These are phyloP conservation scores for Graphium sp. DNA, from an alignment of 2,329 filamentous ascomycete species.

Conservation along the genomic window DNA sequence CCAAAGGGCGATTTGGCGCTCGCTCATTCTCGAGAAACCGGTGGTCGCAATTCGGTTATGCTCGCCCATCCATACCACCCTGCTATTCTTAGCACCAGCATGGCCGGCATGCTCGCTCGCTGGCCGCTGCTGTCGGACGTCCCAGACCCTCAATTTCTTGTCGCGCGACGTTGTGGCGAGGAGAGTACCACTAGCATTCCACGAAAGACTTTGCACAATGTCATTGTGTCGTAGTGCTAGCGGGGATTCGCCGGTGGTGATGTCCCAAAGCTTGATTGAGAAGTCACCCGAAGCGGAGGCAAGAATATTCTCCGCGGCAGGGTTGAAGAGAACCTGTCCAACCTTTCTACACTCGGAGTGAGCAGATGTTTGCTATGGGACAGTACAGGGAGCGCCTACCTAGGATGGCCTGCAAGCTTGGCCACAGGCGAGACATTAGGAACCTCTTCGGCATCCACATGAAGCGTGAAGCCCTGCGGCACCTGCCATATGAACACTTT, in stretches of 20 bases:
- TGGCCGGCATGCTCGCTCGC: conserved; percentile 77
- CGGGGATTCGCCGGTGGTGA: conserved; percentile 58
- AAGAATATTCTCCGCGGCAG: conserved; percentile 85
- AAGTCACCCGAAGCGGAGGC: conserved; percentile 92
- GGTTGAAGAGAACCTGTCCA: conserved; percentile 95
- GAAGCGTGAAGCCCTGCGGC: conserved; percentile 69
- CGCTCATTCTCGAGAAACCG: conserved; percentile 96
- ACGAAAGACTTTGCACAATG: conserved; percentile 88
- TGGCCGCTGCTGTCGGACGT: conserved; percentile 81
- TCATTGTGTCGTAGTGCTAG: conserved; percentile 73
- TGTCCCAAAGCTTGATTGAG: conserved; percentile 91
- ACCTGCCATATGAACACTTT: conserved; percentile 97
- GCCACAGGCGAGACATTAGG: conserved; percentile 64
- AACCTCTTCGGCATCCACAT: conserved; percentile 72
- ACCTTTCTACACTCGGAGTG: conserved; percentile 53
- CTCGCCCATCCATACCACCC: conserved; percentile 92
- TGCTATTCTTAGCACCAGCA: conserved; percentile 90
- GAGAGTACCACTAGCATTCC: conserved; percentile 78
- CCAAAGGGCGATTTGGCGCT: conserved; percentile 90
- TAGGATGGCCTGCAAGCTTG: conserved; percentile 74
- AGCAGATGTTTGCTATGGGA: background rate
- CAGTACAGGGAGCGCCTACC: conserved; percentile 28
- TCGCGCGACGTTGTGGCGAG: conserved; percentile 88
- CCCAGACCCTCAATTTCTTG: conserved; percentile 97
- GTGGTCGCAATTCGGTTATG: conserved; percentile 92